Evolutionary conservation across 2,329 filamentous ascomycete species (phyloP), one percentile per base, ranked within the genome.

Genomic region (Mycosphaerella arachidis): DNA sequence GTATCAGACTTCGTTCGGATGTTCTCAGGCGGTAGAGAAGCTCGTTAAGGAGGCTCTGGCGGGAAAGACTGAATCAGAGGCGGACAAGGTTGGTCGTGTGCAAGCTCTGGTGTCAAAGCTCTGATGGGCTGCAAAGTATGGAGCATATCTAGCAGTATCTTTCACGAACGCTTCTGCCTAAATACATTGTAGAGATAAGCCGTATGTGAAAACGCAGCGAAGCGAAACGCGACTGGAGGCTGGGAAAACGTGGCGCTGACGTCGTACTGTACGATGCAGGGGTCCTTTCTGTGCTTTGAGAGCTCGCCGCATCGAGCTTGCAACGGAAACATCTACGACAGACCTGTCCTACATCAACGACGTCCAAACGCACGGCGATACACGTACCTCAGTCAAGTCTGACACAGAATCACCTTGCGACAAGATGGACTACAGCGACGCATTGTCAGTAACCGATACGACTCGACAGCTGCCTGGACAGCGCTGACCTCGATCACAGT

Each of bases 361-460:
- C 50, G 29, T 56, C 7, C 30, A 20, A 53, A n/a, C 33, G n/a
- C 20, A 58, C 52, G 9, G 31, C 30, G 13, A 27, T 45, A 56
- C 10, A 54, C 16, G 43, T 52, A 24, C 33, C 12, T 4, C 35
- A 8, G 18, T 40, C 16, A 45, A 37, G 10, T 31, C n/a, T 29
- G 12, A 31, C 57, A 51, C 35, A 27, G 8, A 12, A n/a, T 29
- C 27, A 27, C 35, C 35, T 20, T 45, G 24, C 48, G 53, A 65
- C 72, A 81, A 74, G 67, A 96, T 96, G 91, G 92, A 96, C 78
- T 90, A 92, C 81, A 93, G 91, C 65, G 91, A 96, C 78, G 87
- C 87, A 75, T 95, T 96, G 91, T 95, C 83, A 80, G 90, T 83
- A 64, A 6, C 50, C 37, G 24, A 27, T 18, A 52, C 58, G 51